Conservation (phyloP, 2,329 filamentous ascomycete species). For the Xylariomycetidae sp. region DNA sequence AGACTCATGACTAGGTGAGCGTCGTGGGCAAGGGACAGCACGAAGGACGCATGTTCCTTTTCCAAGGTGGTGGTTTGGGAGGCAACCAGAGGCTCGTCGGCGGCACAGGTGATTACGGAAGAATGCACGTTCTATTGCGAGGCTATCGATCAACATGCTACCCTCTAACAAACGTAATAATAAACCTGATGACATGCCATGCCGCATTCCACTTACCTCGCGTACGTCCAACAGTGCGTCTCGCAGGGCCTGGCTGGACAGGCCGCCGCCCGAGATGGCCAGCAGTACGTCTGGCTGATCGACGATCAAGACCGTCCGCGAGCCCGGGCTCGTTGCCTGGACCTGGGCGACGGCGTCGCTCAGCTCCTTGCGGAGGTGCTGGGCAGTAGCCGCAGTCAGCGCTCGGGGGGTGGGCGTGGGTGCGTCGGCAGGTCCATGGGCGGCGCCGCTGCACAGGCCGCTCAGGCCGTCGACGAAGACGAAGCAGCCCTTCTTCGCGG, state of each 20-base stretch:
- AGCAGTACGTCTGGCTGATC: conserved; percentile 62
- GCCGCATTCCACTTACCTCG: conserved; percentile 45
- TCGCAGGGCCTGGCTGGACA: conserved; percentile 41
- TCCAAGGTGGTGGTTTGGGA: conserved; percentile 59
- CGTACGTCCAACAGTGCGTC: conserved; percentile 54
- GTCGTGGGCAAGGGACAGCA: conserved; percentile 67
- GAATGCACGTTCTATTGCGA: conserved; percentile 52
- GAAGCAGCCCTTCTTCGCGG: conserved; percentile 54
- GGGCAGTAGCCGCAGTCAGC: conserved; percentile 27
- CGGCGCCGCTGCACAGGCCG: conserved; percentile 46
- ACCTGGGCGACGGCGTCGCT: conserved; percentile 33
- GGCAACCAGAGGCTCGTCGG: conserved; percentile 66
- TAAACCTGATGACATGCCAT: conserved; percentile 2
- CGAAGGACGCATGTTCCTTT: conserved; percentile 62
- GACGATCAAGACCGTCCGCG: conserved; percentile 52
- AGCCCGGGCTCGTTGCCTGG: conserved; percentile 13
- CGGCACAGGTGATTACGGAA: conserved; percentile 61
- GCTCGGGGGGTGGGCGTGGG: conserved; percentile 4
- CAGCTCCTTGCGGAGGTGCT: conserved; percentile 34
- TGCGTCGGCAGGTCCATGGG: background rate
- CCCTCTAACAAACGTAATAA: background rate
- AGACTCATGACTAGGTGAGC: conserved; percentile 67
- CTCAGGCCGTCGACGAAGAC: conserved; percentile 71
- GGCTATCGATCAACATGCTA: conserved; percentile 16
- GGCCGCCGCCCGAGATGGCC: conserved; percentile 46